Conservation (phyloP, 2,329 filamentous ascomycete genomes). For the Teratosphaeria pseudoeucalypti region DNA sequence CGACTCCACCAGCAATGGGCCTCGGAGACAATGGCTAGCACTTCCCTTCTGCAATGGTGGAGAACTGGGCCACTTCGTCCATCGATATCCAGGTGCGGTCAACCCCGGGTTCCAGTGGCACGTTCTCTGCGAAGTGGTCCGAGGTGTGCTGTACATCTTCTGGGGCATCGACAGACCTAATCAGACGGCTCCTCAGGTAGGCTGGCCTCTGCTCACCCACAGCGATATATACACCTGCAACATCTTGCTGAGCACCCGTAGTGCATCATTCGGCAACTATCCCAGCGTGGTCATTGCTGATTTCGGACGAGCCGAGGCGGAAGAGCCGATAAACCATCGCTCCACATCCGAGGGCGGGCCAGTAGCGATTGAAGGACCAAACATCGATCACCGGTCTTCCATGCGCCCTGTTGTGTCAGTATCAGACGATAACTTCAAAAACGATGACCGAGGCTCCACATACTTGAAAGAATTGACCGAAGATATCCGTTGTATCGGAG, state of each 20-base stretch:
- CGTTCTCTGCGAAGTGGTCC: neutral
- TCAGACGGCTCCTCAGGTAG: neutral
- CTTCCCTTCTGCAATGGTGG: neutral
- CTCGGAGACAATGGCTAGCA: neutral
- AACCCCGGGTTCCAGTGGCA: neutral
- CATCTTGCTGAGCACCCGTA: neutral
- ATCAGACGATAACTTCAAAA: neutral
- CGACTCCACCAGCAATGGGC: neutral
- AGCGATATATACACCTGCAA: neutral
- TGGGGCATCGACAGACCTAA: neutral
- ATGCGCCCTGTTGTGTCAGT: neutral
- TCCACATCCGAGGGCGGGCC: neutral
- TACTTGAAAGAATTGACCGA: neutral
- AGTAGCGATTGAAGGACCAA: neutral
- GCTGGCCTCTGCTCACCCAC: neutral
- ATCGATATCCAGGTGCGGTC: neutral
- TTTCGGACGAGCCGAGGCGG: neutral
- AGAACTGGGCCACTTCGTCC: neutral
- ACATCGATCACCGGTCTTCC: neutral
- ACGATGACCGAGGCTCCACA: neutral
- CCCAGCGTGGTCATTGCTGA: constrained; percentile 1
- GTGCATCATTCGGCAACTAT: neutral
- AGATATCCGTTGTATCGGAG: neutral
- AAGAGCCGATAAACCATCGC: neutral
- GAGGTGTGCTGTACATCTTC: neutral